Percentiles rank a stretch among this genome's conserved stretches.
Evolutionary conservation across 177 flowering plant species (phyloP).

Genomic region (Vitis hybrid): DNA sequence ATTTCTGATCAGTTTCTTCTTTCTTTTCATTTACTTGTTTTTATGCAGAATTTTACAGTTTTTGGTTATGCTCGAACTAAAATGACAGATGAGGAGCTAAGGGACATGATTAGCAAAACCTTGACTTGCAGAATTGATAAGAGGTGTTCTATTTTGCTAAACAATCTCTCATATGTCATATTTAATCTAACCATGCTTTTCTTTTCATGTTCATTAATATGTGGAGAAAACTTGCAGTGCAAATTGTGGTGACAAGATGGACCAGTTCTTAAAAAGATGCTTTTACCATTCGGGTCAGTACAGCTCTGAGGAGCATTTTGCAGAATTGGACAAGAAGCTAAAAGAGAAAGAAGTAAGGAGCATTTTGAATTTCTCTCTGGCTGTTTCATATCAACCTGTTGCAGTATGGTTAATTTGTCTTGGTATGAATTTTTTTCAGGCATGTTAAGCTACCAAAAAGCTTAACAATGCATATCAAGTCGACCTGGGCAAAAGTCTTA

Average conservation of each 20-base stretch:
- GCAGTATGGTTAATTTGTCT: too few species aligned
- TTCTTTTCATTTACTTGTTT: background rate
- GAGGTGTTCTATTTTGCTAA: constrained; percentile 39
- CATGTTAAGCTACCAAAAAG: too few species aligned
- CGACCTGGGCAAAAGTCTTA: too few species aligned
- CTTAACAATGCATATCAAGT: too few species aligned
- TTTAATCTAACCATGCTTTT: background rate
- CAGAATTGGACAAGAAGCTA: constrained; percentile 57
- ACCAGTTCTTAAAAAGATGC: constrained; percentile 65
- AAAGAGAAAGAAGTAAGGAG: constrained; percentile 64
- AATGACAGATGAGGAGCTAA: constrained; percentile 74
- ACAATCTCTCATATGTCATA: background rate
- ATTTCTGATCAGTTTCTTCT: constrained; percentile 2
- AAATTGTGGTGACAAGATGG: constrained; percentile 83
- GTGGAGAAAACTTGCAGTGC: constrained; percentile 40
- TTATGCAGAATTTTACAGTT: constrained; percentile 61
- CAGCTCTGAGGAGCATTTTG: constrained; percentile 61
- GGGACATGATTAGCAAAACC: constrained; percentile 68
- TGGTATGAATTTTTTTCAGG: too few species aligned
- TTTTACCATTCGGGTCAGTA: constrained; percentile 83
- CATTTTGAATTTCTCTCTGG: background rate
- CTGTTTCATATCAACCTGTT: too few species aligned
- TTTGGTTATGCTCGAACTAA: constrained; percentile 87
- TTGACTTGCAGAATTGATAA: constrained; percentile 89
- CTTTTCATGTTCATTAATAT: constrained; percentile 2